Base-by-base conservation (phyloP, 2,329 filamentous ascomycete genomes). In the Alternaria angustiovoidea region DNA sequence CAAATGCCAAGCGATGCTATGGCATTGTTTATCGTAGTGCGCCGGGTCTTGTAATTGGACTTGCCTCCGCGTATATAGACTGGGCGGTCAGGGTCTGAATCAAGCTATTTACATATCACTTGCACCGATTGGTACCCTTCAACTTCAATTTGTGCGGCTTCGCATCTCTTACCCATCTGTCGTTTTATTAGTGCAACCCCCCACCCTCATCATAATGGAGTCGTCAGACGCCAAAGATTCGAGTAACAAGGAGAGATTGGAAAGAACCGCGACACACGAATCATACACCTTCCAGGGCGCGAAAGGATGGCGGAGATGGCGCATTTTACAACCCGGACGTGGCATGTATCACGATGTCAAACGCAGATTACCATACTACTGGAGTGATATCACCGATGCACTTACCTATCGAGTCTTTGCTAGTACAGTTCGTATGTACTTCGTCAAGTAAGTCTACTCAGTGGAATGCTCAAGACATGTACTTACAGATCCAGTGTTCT, bases 361-460 rank as follows among this genome's bases (percentile, higher is more conserved):
- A 58, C 75, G 85, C 54, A 78, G 85, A 41, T 68, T 84, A n/a
- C 84, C 82, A 11, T 87, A 83, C 69, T 87, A 87, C 71, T 81
- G 80, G 80, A 84, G 81, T 65, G 86, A 88, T 65, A 83, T 86
- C 43, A 77, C 68, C 2, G 85, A 88, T 73, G 85, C 83, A 5
- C 81, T 82, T 63, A 85, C 82, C 5, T 88, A 87, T 66, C 78
- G 85, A 16, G 84, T 82, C 3, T 75, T 87, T 41, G 84, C 85
- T 6, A 85, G 82, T 59, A 86, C 82, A 0, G 75, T 88, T 11
- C 83, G 84, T 2, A 88, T 87, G 77, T 87, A 87, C 73, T 87
- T 87, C 73, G 84, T 87, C 67, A 85, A 85, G 80, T 82, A 62
- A 62, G 74, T n/a, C 16, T 22, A 20, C 7, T 9, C 11, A 11